Conservation (phyloP, 163 green algal species). For the Scenedesmus sp. region DNA sequence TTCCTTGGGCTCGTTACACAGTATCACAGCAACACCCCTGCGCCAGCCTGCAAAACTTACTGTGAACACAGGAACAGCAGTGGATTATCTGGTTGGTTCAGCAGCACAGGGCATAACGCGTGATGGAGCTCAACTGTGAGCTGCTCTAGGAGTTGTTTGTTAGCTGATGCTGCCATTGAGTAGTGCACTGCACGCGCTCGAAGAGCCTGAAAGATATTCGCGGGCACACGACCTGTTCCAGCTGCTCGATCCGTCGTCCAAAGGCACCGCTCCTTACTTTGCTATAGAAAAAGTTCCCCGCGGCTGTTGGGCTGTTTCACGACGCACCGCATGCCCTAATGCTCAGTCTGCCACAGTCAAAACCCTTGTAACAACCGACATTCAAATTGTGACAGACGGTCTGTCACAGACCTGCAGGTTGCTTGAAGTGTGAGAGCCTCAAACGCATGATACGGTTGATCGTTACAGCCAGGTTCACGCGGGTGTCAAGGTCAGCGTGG, state of each 20-base stretch:
- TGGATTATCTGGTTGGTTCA: conserved; percentile 3
- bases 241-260: background rate
- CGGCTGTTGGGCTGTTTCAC: background rate
- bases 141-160: background rate
- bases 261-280: background rate
- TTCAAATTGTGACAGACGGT: background rate
- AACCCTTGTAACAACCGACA: background rate
- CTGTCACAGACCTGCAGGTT: background rate
- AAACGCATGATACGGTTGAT: no score
- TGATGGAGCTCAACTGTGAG: conserved; percentile 10
- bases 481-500: no score
- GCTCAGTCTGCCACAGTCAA: background rate
- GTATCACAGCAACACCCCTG: no score
- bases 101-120: background rate
- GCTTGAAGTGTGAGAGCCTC: background rate
- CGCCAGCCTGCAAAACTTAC: background rate
- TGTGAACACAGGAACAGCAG: conserved; percentile 33
- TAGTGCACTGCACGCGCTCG: background rate
- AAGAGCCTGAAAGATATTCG: background rate
- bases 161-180: background rate
- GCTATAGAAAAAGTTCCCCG: background rate
- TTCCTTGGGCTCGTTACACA: no score
- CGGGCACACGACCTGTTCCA: background rate
- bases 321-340: background rate
- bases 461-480: no score